A percentile compares a stretch with the other conserved stretches of the same genome.
These are phyloP conservation scores for Carnegiea gigantea DNA, from an alignment of 179 eudicot genomes.

Conservation along the genomic window DNA sequence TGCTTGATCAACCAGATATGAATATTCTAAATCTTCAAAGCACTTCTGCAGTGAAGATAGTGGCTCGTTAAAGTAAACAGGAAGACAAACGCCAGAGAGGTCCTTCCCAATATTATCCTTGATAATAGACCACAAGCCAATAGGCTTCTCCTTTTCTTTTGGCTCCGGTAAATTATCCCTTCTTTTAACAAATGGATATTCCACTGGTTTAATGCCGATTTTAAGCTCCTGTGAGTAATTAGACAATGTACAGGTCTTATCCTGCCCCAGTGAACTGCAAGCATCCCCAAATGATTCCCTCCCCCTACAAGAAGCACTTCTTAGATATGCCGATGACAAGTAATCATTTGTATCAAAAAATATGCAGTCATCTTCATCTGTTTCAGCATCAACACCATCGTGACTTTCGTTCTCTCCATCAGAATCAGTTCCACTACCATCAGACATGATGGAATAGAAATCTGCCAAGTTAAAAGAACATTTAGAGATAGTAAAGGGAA, in stretches of 20 bases:
- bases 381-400: constrained; percentile 69
- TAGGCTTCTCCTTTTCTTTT: constrained; percentile 87
- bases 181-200: constrained; percentile 73
- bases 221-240: constrained; percentile 41
- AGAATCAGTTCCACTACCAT: constrained; percentile 87
- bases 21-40: constrained; percentile 96
- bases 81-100: constrained; percentile 95
- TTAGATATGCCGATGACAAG: constrained; percentile 74
- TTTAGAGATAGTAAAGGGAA: not conserved
- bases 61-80: constrained; percentile 98
- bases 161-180: constrained; percentile 94
- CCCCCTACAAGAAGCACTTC: constrained; percentile 88
- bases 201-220: constrained; percentile 54
- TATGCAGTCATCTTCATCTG: constrained; percentile 81
- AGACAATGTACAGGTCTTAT: constrained; percentile 29
- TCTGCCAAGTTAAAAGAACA: constrained; percentile 42
- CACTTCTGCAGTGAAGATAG: constrained; percentile 95
- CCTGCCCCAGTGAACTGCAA: constrained; percentile 54
- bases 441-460: constrained; percentile 95
- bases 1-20: constrained; percentile 82
- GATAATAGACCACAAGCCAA: constrained; percentile 95
- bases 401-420: constrained; percentile 89
- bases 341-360: constrained; percentile 90
- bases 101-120: constrained; percentile 98
- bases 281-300: constrained; percentile 64